A percentile compares a stretch with the other conserved stretches of the same genome.
phyloP scores from a whole-genome alignment of 345 rosid species.

The Populus nigra region DNA sequence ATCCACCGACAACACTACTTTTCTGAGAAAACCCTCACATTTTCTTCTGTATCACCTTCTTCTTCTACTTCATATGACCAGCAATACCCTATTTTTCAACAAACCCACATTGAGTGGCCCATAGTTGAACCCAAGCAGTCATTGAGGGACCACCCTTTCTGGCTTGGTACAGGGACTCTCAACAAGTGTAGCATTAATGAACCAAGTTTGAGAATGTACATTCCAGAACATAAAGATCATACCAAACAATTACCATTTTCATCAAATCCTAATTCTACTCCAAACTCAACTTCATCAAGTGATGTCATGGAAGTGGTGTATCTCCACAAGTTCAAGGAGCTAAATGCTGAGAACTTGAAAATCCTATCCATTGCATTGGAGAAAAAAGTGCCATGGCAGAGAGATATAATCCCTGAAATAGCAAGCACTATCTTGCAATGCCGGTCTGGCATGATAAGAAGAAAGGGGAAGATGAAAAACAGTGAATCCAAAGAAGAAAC shows the following conservation, averaged over 20 bases:
- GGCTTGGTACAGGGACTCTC: conserved; percentile 18
- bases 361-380: conserved; percentile 24
- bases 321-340: conserved; percentile 52
- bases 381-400: conserved; percentile 29
- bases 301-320: conserved; percentile 63
- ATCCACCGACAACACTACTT: conserved; percentile 43
- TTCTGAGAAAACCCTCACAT: conserved; percentile 46
- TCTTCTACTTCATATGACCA: conserved; percentile 53
- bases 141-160: conserved; percentile 34
- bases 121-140: conserved; percentile 42
- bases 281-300: conserved; percentile 63
- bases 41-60: conserved; percentile 58
- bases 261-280: conserved; percentile 47
- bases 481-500: conserved; percentile 26
- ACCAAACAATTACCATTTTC: conserved; percentile 24
- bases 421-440: conserved; percentile 31
- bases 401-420: conserved; percentile 25
- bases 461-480: conserved; percentile 14
- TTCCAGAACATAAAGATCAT: conserved; percentile 39
- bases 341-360: conserved; percentile 34
- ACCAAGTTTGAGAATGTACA: conserved; percentile 43
- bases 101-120: conserved; percentile 44
- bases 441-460: conserved; percentile 25
- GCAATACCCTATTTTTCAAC: conserved; percentile 41
- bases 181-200: conserved; percentile 9